These are phyloP conservation scores for Neonectria punicea DNA, from an alignment of 2,329 filamentous ascomycete genomes.

Conservation along the genomic window DNA sequence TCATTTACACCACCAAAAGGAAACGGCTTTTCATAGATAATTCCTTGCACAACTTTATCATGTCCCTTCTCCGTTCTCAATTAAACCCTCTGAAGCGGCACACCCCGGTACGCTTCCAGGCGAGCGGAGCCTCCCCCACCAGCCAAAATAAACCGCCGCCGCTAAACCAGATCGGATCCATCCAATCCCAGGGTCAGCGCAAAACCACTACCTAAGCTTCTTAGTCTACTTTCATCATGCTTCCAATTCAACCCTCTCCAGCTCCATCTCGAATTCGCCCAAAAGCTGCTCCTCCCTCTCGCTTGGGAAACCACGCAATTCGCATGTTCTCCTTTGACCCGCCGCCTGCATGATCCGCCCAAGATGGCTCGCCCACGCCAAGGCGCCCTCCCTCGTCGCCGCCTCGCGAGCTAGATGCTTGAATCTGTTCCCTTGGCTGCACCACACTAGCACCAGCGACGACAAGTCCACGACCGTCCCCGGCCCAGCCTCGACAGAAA, in stretches of 20 bases:
- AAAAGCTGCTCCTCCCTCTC: not conserved
- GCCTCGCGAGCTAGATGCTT: slow-evolving; percentile 19
- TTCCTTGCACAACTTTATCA: not conserved
- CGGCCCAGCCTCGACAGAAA: not conserved
- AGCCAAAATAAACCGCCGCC: slow-evolving; percentile 23
- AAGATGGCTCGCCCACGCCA: slow-evolving; percentile 41
- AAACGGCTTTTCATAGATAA: not conserved
- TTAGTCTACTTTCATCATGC: not conserved
- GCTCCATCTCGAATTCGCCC: not conserved
- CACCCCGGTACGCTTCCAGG: not conserved
- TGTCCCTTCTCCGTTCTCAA: not conserved
- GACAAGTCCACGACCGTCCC: not conserved
- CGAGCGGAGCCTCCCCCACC: not conserved
- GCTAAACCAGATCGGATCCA: slow-evolving; percentile 31
- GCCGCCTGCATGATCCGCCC: slow-evolving; percentile 46
- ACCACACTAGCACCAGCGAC: not conserved
- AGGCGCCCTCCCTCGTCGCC: slow-evolving; percentile 30
- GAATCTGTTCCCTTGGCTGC: not conserved
- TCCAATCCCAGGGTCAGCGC: slow-evolving; percentile 15
- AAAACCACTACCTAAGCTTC: slow-evolving; percentile 20
- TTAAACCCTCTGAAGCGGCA: not conserved
- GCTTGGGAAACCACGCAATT: not conserved
- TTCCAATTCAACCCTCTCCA: slow-evolving; percentile 3
- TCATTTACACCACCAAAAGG: not conserved
- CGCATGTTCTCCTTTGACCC: slow-evolving; percentile 32